phyloP scores from a whole-genome alignment of 805 yeast genomes.

The Cyberlindnera meyerae region DNA sequence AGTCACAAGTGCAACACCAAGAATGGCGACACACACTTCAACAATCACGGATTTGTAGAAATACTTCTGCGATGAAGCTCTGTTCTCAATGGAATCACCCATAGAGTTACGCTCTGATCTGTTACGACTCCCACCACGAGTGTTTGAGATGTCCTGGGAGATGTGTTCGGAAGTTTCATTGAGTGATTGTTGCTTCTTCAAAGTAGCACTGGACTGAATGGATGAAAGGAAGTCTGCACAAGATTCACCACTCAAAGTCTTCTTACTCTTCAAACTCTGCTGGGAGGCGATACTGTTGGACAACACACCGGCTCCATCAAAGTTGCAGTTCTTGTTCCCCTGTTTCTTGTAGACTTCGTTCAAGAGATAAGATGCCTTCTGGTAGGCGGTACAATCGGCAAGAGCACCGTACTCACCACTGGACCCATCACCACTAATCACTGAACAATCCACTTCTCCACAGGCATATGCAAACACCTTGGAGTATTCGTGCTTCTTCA shows the following conservation, averaged over 20 bases:
- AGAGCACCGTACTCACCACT: constrained; percentile 60
- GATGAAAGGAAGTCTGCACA: constrained; percentile 17
- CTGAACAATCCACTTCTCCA: constrained; percentile 51
- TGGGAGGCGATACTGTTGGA: constrained; percentile 9
- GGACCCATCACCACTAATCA: constrained; percentile 52
- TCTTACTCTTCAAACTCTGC: constrained; percentile 8
- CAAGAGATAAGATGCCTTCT: constrained; percentile 56
- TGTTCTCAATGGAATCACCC: constrained; percentile 2
- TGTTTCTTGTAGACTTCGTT: constrained; percentile 53
- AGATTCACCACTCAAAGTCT: constrained; percentile 14
- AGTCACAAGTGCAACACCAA: too few species aligned
- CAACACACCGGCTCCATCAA: constrained; percentile 19
- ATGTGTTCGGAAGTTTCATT: too few species aligned
- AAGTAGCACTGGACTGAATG: not conserved
- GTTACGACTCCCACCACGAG: too few species aligned
- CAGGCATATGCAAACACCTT: constrained; percentile 56
- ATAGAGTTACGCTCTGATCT: constrained; percentile 1
- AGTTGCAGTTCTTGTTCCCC: constrained; percentile 33
- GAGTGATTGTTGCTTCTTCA: too few species aligned
- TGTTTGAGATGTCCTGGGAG: not conserved
- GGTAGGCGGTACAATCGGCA: constrained; percentile 62
- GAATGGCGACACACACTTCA: constrained; percentile 1
- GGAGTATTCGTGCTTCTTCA: constrained; percentile 44
- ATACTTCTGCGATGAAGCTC: constrained; percentile 5
- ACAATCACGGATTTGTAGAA: constrained; percentile 8